Evolutionary conservation across 2,329 filamentous ascomycete species (phyloP).

Genomic region (Pseudogymnoascus sp.): DNA sequence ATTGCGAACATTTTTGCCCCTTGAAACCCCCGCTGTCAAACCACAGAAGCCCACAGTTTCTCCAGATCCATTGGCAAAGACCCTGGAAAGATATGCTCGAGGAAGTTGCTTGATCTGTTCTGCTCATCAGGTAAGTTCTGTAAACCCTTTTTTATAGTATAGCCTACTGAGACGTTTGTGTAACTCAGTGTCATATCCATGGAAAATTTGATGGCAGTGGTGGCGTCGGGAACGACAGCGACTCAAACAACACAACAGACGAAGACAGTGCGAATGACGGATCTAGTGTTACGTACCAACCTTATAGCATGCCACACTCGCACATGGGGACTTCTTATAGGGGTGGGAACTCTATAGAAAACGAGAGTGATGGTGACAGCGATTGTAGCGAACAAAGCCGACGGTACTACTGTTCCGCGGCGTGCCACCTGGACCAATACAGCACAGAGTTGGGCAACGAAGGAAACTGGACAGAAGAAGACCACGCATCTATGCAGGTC

Average conservation of each 20-base stretch:
- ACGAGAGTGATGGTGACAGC: not conserved
- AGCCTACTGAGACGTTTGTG: not conserved
- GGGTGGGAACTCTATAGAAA: not conserved
- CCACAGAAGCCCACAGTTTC: not conserved
- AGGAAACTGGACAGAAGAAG: not conserved
- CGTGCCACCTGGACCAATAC: not conserved
- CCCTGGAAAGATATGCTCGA: not conserved
- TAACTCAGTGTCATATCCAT: not conserved
- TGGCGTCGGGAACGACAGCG: not conserved
- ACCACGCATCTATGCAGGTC: not conserved
- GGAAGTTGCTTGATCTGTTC: not conserved
- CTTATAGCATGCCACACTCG: not conserved
- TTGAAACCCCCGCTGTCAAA: not conserved
- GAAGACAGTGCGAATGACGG: not conserved
- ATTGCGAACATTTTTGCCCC: not conserved
- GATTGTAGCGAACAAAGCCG: not conserved
- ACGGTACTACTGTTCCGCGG: not conserved
- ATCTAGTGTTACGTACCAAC: not conserved
- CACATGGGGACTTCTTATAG: not conserved
- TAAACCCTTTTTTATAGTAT: not conserved
- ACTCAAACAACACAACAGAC: not conserved
- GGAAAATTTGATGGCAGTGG: not conserved
- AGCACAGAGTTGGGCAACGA: not conserved
- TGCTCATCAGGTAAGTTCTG: not conserved
- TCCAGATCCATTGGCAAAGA: not conserved